Percentiles rank a stretch among this genome's conserved stretches.
These are phyloP conservation scores for Ceratocystis ficicola DNA, from an alignment of 2,329 filamentous ascomycete genomes.

Conservation along the genomic window DNA sequence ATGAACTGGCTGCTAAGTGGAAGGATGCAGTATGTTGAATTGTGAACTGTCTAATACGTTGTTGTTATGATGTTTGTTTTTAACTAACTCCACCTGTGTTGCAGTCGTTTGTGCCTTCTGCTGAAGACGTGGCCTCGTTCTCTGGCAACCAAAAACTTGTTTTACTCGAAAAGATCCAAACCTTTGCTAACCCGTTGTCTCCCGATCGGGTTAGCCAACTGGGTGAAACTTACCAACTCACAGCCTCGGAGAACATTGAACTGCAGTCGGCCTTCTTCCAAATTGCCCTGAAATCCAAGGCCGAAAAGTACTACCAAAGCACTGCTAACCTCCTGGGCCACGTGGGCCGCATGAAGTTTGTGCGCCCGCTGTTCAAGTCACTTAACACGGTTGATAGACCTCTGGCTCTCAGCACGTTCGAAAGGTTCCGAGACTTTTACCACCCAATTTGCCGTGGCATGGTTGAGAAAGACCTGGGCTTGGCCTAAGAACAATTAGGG, in stretches of 20 bases:
- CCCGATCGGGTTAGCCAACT: conserved; percentile 56
- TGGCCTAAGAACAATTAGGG: conserved; percentile 8
- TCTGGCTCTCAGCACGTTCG: conserved; percentile 69
- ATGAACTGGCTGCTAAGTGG: conserved; percentile 73
- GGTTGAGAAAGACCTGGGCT: conserved; percentile 66
- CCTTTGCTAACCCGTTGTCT: conserved; percentile 51
- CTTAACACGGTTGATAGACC: conserved; percentile 62
- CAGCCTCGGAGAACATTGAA: conserved; percentile 72
- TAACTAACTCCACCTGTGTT: conserved; percentile 6
- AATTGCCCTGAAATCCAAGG: conserved; percentile 64
- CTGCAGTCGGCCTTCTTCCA: conserved; percentile 69
- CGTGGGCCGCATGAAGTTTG: conserved; percentile 95
- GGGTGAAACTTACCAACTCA: conserved; percentile 61
- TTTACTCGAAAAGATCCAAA: conserved; percentile 70
- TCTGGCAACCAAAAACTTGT: conserved; percentile 82
- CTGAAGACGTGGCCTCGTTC: conserved; percentile 60
- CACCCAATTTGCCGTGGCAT: conserved; percentile 83
- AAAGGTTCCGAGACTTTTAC: conserved; percentile 82
- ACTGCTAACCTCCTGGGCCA: conserved; percentile 63
- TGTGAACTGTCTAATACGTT: conserved; percentile 16
- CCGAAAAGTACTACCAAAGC: conserved; percentile 54
- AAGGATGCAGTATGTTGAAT: conserved; percentile 42
- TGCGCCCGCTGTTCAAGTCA: conserved; percentile 68
- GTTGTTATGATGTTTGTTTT: conserved; percentile 13
- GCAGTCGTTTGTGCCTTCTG: conserved; percentile 49